Evolutionary conservation across 352 stramenopile genomes (phyloP).

Genomic region (Pythium scleroteichum): DNA sequence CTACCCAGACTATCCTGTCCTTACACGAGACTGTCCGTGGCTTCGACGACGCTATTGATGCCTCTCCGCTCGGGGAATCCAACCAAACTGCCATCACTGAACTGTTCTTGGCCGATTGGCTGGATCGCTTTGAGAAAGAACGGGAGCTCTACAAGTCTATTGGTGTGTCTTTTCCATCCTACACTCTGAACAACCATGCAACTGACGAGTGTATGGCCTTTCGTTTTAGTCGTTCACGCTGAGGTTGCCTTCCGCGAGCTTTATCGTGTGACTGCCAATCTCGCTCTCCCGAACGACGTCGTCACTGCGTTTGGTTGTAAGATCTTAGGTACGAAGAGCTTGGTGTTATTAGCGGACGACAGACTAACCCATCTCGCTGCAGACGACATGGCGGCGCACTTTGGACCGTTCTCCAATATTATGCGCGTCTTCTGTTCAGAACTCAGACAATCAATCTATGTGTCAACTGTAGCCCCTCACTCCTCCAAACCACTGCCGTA

Average conservation of each 20-base stretch:
- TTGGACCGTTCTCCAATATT: conserved; percentile 50
- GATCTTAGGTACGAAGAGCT: conserved; percentile 36
- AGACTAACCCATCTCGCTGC: background rate
- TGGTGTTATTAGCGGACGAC: too few relatives aligned
- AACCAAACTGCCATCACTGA: conserved; percentile 54
- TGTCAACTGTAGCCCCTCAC: background rate
- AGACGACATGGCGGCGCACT: conserved; percentile 63
- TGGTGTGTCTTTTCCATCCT: too few relatives aligned
- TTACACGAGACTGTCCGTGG: conserved; percentile 57
- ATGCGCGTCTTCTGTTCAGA: conserved; percentile 47
- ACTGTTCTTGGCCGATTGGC: conserved; percentile 66
- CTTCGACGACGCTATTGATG: conserved; percentile 54
- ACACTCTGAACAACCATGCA: too few relatives aligned
- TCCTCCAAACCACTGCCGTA: conserved; percentile 37
- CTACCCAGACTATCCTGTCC: conserved; percentile 24
- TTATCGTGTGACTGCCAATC: conserved; percentile 51
- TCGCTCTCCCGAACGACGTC: conserved; percentile 58
- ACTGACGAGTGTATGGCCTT: too few relatives aligned
- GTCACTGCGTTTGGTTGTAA: conserved; percentile 59
- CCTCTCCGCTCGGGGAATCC: conserved; percentile 46
- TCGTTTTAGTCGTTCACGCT: conserved; percentile 48
- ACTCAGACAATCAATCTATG: conserved; percentile 48
- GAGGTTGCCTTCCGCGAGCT: conserved; percentile 70
- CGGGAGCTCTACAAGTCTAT: conserved; percentile 63
- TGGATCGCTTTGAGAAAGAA: conserved; percentile 54